Percentiles rank a stretch among this genome's conserved stretches.
Conservation (phyloP, 345 rosid species). For the Rhizophora mangle region DNA sequence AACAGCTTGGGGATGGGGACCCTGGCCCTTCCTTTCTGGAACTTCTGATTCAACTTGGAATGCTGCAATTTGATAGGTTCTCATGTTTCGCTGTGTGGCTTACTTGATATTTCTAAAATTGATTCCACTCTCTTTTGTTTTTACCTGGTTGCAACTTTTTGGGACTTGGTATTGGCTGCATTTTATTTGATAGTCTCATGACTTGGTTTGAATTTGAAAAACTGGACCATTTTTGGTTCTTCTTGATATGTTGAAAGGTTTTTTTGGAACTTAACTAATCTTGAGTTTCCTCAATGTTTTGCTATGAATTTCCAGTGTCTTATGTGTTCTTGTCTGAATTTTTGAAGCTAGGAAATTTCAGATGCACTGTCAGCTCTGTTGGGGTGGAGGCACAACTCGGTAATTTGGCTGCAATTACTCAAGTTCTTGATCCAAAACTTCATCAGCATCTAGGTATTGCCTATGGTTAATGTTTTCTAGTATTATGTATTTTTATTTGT, state of each 20-base stretch:
- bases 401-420: conserved; percentile 83
- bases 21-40: neutral
- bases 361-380: conserved; percentile 79
- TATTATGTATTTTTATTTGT: neutral
- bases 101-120: neutral
- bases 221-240: neutral
- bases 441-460: conserved; percentile 87
- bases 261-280: neutral
- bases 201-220: neutral
- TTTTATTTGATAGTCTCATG: neutral
- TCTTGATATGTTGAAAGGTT: neutral
- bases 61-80: neutral
- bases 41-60: neutral
- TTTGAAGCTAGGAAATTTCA: conserved; percentile 84
- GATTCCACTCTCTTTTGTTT: neutral
- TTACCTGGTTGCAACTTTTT: neutral
- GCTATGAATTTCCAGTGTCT: conserved; percentile 25
- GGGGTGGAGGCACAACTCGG: conserved; percentile 91
- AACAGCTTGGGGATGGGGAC: neutral
- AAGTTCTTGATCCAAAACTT: too few species aligned
- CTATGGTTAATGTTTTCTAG: conserved; percentile 3
- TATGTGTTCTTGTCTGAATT: conserved; percentile 28
- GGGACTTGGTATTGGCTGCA: neutral
- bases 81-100: neutral
- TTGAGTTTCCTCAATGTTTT: conserved; percentile 12